Conservation (phyloP, 352 stramenopile genomes). For the Plasmopara viticola region DNA sequence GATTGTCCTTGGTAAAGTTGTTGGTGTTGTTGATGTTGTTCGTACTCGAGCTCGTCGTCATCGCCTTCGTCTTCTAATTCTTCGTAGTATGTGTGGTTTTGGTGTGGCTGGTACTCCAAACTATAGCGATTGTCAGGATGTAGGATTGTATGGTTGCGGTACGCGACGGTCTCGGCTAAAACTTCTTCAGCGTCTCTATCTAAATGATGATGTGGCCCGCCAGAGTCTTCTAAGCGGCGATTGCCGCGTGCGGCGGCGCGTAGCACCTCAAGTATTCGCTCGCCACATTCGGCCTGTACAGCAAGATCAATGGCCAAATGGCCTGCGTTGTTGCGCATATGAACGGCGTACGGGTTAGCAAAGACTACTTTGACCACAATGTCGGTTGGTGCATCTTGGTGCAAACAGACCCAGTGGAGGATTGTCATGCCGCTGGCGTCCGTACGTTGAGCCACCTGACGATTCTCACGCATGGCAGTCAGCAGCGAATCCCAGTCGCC, state of each 20-base stretch:
- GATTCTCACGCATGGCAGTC: conserved; percentile 53
- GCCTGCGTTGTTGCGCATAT: conserved; percentile 65
- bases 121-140: conserved; percentile 25
- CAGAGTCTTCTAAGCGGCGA: conserved; percentile 24
- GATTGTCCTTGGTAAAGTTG: conserved; percentile 26
- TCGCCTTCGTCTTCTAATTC: conserved; percentile 27
- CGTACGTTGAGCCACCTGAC: conserved; percentile 46
- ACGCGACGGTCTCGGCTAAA: conserved; percentile 32
- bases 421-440: conserved; percentile 73
- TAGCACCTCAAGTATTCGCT: conserved; percentile 68
- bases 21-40: conserved; percentile 33
- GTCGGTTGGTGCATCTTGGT: conserved; percentile 65
- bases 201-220: conserved; percentile 19
- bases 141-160: conserved; percentile 33
- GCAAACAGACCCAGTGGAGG: conserved; percentile 74
- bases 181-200: conserved; percentile 30
- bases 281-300: conserved; percentile 63
- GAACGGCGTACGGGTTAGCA: conserved; percentile 65
- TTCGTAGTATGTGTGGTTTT: conserved; percentile 33
- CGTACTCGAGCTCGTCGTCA: conserved; percentile 30
- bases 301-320: conserved; percentile 71
- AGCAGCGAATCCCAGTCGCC: conserved; percentile 74
- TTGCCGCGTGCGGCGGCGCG: conserved; percentile 41
- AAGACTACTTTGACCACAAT: conserved; percentile 78
- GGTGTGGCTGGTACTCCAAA: conserved; percentile 29